phyloP scores from a whole-genome alignment of 1,284 basidiomycete species.

The Boletus semigastroideus region DNA sequence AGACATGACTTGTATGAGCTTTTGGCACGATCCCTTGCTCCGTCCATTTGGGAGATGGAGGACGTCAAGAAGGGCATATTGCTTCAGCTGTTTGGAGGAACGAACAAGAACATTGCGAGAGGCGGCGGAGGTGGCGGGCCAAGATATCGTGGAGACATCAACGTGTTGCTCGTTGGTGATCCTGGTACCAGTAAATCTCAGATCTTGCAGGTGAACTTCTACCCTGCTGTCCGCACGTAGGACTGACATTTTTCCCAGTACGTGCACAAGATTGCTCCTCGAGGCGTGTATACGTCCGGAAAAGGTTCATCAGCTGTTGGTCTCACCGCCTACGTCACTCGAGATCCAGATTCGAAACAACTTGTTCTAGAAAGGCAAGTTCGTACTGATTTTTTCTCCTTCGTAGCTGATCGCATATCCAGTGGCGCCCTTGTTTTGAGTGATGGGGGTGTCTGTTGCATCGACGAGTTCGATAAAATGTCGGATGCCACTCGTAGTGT shows the following conservation, averaged over 20 bases:
- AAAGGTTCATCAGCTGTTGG: constrained; percentile 98
- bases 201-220: constrained; percentile 73
- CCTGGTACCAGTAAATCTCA: constrained; percentile 98
- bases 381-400: neutral
- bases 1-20: constrained; percentile 87
- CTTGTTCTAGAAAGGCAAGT: constrained; percentile 90
- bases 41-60: constrained; percentile 97
- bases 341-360: constrained; percentile 97
- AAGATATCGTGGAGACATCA: constrained; percentile 96
- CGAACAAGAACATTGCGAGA: constrained; percentile 91
- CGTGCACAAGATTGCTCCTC: constrained; percentile 97
- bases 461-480: constrained; percentile 99
- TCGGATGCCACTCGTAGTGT: constrained; percentile 95
- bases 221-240: neutral
- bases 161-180: constrained; percentile 95
- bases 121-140: constrained; percentile 96
- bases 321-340: constrained; percentile 96
- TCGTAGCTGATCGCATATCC: constrained; percentile 5
- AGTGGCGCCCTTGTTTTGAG: constrained; percentile 96
- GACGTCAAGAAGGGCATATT: constrained; percentile 99
- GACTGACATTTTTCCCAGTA: constrained; percentile 55
- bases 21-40: constrained; percentile 85
- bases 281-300: constrained; percentile 95
- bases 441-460: constrained; percentile 98
- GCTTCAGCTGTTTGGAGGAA: constrained; percentile 94